These are phyloP conservation scores for Verticillium alfalfae DNA, from an alignment of 2,329 filamentous ascomycete species.

Conservation along the genomic window DNA sequence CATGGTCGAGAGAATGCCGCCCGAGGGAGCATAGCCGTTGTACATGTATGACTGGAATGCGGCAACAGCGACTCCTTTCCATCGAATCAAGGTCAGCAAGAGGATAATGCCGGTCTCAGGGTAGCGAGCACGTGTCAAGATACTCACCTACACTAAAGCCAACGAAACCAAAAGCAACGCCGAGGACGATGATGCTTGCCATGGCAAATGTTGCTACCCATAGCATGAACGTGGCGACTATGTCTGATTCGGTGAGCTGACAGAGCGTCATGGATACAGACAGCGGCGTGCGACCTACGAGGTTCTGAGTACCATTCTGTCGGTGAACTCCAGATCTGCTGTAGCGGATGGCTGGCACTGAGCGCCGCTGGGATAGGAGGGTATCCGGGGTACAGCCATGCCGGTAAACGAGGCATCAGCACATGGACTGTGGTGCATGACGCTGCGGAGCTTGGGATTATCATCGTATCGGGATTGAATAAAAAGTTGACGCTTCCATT, in stretches of 20 bases:
- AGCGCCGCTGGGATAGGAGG: neutral
- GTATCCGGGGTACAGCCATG: neutral
- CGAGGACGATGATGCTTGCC: neutral
- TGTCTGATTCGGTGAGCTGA: neutral
- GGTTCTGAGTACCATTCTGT: neutral
- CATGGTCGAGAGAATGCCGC: conserved; percentile 13
- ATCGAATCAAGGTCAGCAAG: too few relatives aligned
- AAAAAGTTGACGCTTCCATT: neutral
- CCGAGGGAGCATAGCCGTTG: conserved; percentile 12
- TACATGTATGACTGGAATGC: conserved; percentile 14
- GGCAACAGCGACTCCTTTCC: neutral
- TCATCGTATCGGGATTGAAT: neutral
- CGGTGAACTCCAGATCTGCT: neutral
- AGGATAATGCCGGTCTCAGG: too few relatives aligned
- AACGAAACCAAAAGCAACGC: neutral
- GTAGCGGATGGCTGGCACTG: neutral
- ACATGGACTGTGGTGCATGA: neutral
- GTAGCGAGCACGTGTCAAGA: too few relatives aligned
- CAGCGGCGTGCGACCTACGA: neutral
- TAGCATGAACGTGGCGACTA: neutral
- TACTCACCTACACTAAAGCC: too few relatives aligned
- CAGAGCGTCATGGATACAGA: neutral
- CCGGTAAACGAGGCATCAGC: neutral
- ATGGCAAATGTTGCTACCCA: neutral
- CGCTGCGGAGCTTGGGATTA: neutral